Evolutionary conservation across 1,284 basidiomycete genomes (phyloP), one percentile per base, ranked within the genome.

Genomic region (Mycena citricolor): DNA sequence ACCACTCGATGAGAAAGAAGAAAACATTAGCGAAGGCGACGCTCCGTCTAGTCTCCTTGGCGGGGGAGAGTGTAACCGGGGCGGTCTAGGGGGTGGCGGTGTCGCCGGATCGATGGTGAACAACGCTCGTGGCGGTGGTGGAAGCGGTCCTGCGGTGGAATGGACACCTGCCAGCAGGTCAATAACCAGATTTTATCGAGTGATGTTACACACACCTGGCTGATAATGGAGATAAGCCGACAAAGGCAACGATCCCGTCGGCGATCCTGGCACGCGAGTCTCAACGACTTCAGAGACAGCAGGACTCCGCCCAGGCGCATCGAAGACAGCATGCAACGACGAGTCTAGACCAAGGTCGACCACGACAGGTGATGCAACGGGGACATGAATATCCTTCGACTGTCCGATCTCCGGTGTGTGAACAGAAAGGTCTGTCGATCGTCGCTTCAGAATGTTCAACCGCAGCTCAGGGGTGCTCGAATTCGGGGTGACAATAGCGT

Each of bases 81-180:
- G 82, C 21, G 83, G 83, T 32, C 82, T 76, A 47, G 83, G 82
- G 20, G 83, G 81, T 14, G 81, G 74, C 6, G 75, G 68, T 13
- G 64, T 54, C 19, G 57, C 56, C 39, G 66, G 17, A 61, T 74
- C 66, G 22, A 78, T 68, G 47, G 67, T 69, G 47, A 80, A 74
- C 45, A 71, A 61, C 21, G 78, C 70, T 47, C 78, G 69, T 5
- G 83, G 81, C 20, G 83, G 83, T 24, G 77, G 75, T 29, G 85
- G 84, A 51, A 85, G 69, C 31, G 86, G 83, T 1, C 85, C 82
- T 30, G 84, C 83, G 14, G 73, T 85, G 5, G 84, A 70, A 62
- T 87, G 81, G 5, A 82, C 56, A 38, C 81, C 83, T 69, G 31
- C n/a, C 5, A 28, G 29, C n/a, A n/a, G n/a, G n/a, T n/a, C n/a